Base-by-base conservation (phyloP, 805 yeast genomes). In the Wickerhamomyces subpelliculosus region DNA sequence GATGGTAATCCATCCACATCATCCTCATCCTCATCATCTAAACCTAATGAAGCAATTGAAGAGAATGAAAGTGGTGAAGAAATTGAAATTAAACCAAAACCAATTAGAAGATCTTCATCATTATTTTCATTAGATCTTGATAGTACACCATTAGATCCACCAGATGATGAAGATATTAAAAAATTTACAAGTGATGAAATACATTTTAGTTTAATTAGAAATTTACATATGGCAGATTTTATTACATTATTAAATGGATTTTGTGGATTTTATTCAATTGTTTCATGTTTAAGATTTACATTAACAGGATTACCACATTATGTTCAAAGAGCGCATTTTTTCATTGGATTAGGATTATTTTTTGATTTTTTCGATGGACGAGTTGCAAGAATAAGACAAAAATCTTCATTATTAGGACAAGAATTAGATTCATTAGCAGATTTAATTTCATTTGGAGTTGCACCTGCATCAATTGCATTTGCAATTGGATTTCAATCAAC, bases 401-500 rank as follows among this genome's bases (percentile, higher is more conserved):
- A 89, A 65, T 76, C 95, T 3, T 82, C 94, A 11, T 71, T 93
- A 39, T 85, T 93, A 84, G 98, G 98, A 43, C 97, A 93, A 63
- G 98, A 93, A 65, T 75, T 93, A 53, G 98, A 93, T 58, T 89
- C 97, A 1, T 72, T 93, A 51, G 98, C 98, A 18, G 98, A 93
- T 63, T 75, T 93, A 53, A 75, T 90, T 27, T 85, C 96, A 11
- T 93, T 93, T 59, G 95, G 97, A 45, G 96, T 90, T 25, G 89
- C 95, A 2, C 98, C 98, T 2, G 95, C 96, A 4, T 72, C 87
- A 13, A 80, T 86, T 59, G 98, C 95, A 4, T 93, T 88, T 60
- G 78, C 89, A 33, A 75, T 89, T 55, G 98, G 98, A 5, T 77
- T 89, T 58, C 85, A 85, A 54, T 68, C 96, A 5, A 83, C 95